Evolutionary conservation across 106 monocot species (phyloP).

Genomic region (Platanthera zijinensis): DNA sequence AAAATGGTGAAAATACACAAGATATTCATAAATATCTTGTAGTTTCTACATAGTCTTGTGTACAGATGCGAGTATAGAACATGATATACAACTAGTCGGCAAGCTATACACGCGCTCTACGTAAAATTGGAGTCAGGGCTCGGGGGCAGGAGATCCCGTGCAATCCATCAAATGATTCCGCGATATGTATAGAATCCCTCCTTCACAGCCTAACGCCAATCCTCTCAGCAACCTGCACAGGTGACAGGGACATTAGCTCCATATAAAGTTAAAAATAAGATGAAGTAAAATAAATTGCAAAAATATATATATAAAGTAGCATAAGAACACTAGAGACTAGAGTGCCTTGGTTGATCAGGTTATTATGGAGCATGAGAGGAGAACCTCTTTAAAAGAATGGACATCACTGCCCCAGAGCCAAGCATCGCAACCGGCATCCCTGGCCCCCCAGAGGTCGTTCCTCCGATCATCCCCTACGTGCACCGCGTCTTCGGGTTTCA

Average conservation of each 20-base stretch:
- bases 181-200: background rate
- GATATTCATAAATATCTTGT: too few species aligned
- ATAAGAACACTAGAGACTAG: background rate
- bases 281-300: background rate
- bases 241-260: background rate
- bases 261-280: background rate
- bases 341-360: background rate
- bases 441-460: slow-evolving; percentile 95
- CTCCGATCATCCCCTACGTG: slow-evolving; percentile 96
- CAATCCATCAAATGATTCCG: background rate
- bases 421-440: slow-evolving; percentile 97
- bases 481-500: slow-evolving; percentile 92
- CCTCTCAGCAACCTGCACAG: slow-evolving; percentile 48
- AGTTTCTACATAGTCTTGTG: too few species aligned
- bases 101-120: background rate
- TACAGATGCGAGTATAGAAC: too few species aligned
- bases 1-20: too few species aligned
- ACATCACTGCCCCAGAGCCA: slow-evolving; percentile 99
- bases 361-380: background rate
- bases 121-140: background rate
- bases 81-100: background rate
- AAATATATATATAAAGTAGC: background rate
- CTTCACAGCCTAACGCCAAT: slow-evolving; percentile 40
- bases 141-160: background rate
- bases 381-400: slow-evolving; percentile 88